Conservation (phyloP, 768 basidiomycete genomes). For the Botryobasidium botryosum region DNA sequence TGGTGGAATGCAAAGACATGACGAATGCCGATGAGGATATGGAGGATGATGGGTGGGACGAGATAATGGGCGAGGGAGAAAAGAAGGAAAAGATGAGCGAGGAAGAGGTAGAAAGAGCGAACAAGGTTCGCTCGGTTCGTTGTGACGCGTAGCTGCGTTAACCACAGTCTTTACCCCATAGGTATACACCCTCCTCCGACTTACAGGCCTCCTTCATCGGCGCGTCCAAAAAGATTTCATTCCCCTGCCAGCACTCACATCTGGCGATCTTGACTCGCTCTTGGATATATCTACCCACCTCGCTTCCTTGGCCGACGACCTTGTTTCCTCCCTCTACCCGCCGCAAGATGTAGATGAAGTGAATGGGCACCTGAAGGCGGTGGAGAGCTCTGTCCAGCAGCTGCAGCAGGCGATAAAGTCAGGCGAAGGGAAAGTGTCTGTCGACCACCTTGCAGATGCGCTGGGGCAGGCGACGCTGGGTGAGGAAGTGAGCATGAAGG, state of each 20-base stretch:
- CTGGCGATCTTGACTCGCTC: slow-evolving; percentile 1
- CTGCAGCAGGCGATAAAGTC: no score
- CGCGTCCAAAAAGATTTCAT: slow-evolving; percentile 5
- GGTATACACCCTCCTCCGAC: slow-evolving; percentile 3
- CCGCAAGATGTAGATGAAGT: no score
- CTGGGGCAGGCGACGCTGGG: no score
- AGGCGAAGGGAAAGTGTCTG: no score
- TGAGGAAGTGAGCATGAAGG: no score
- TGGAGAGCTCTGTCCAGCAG: no score
- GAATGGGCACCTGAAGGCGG: no score
- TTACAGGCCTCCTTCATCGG: slow-evolving; percentile 1
- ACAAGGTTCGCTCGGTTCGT: slow-evolving; percentile 5
- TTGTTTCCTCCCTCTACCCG: slow-evolving; percentile 10
- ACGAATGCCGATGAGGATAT: slow-evolving; percentile 4
- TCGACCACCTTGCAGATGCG: no score
- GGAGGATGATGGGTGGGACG: background rate
- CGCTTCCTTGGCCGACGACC: slow-evolving; percentile 7
- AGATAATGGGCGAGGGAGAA: background rate
- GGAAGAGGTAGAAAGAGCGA: slow-evolving; percentile 4
- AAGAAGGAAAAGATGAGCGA: slow-evolving; percentile 6
- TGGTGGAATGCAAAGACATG: slow-evolving; percentile 10
- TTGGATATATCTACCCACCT: slow-evolving; percentile 1
- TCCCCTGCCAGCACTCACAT: background rate
- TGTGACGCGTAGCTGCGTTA: background rate
- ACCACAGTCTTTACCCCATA: background rate